Evolutionary conservation across 1,139 yeast species (phyloP), one percentile per base, ranked within the genome.

Genomic region (Geotrichum klebahnii): DNA sequence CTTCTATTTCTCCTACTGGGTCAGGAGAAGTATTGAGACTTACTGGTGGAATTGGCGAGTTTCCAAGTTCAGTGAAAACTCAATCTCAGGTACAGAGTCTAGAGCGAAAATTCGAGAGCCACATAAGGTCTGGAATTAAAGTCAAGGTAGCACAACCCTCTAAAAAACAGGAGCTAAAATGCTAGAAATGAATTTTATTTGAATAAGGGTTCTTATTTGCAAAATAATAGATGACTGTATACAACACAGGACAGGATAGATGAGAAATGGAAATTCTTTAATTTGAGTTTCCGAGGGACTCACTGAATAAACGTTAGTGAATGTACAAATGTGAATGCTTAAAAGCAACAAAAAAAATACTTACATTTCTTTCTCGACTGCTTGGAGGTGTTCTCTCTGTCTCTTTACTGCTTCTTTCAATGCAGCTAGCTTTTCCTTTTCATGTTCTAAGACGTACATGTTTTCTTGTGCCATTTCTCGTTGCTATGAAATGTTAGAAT

Each of bases 1-100:
- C 69, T 23, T 70, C 68, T 44, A 63, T 68, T 31, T 65, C 73
- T 17, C 61, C 67, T 9, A 69, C 72, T 40, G 78, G 75, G 22
- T 71, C 69, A 58, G 76, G 78, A 14, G 92, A 85, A 64, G 72
- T 85, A 23, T 68, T 89, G 53, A 79, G 95, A 65, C 75, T 90
- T 57, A 80, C 94, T 35, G 97, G 96, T 44, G 95, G 95, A 45
- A 67, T 72, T 41, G 75, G 77, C 19, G 73, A 80, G 52, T 76
- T 79, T 51, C 89, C 96, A 57, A 81, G 89, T 58, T 90, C 94
- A 89, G 84, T 86, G 46, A 96, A 89, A 65, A 87, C 96, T 29
- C 72, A 78, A 46, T 67, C 61, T 51, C 69, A 67, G 53, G 54
- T 71, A 19, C 56, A 61, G n/a, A 63, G 66, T 39, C 61, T 55